A percentile compares a stretch with the other conserved stretches of the same genome.
Evolutionary conservation across 148 eudicot species (phyloP).

Genomic region (Rhododendron henanense): DNA sequence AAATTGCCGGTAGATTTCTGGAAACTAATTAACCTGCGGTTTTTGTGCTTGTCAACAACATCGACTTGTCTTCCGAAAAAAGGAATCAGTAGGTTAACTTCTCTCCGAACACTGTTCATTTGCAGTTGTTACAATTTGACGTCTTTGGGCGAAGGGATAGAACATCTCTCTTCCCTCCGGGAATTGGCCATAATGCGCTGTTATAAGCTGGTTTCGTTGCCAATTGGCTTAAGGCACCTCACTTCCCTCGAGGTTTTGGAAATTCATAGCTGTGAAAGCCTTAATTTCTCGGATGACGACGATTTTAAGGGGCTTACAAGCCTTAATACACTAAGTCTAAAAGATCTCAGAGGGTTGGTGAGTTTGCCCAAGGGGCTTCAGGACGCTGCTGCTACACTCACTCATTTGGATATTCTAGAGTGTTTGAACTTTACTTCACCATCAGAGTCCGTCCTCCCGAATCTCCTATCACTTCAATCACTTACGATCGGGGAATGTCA

Average conservation of each 20-base stretch:
- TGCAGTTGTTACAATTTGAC: background rate
- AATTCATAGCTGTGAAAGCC: too few species aligned
- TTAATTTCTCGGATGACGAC: too few species aligned
- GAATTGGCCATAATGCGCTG: too few species aligned
- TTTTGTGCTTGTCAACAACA: too few species aligned
- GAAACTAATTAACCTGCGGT: too few species aligned
- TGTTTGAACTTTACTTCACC: background rate
- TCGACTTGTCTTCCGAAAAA: too few species aligned
- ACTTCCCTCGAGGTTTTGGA: too few species aligned
- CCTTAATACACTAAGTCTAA: background rate
- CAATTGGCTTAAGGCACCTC: background rate
- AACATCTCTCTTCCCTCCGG: background rate
- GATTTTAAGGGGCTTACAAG: too few species aligned
- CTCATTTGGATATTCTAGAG: background rate
- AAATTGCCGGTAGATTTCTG: too few species aligned
- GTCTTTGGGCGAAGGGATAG: background rate
- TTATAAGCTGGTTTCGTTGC: too few species aligned
- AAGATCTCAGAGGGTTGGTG: background rate
- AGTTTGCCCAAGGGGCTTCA: background rate
- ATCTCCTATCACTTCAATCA: background rate
- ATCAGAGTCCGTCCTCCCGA: background rate
- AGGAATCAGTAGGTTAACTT: too few species aligned
- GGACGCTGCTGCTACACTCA: background rate
- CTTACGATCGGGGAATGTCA: background rate
- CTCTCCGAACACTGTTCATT: background rate